These are phyloP conservation scores for Flaveria robusta DNA, from an alignment of 129 eudicot species.

Conservation along the genomic window DNA sequence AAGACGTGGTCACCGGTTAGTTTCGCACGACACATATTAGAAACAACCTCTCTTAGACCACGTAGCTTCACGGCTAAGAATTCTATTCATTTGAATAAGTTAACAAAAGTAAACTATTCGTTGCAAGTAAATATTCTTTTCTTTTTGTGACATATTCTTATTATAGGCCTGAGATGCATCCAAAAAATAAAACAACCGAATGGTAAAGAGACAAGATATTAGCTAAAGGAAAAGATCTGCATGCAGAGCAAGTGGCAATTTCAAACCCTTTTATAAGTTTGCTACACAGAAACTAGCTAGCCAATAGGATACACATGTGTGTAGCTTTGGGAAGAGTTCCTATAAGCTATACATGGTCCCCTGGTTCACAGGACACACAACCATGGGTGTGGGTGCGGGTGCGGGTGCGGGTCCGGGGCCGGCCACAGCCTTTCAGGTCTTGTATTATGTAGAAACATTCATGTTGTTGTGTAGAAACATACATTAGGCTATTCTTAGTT, in stretches of 20 bases:
- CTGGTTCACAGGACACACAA: slow-evolving; percentile 37
- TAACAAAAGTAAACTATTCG: no score
- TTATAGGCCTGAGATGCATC: no score
- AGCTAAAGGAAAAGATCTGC: slow-evolving; percentile 26
- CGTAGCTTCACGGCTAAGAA: no score
- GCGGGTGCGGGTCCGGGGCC: slow-evolving; percentile 26
- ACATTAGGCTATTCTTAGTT: no score
- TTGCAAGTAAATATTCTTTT: no score
- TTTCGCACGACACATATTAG: no score
- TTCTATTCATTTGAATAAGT: no score
- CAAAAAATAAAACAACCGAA: background rate
- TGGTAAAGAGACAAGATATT: slow-evolving; percentile 29
- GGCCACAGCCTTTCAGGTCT: slow-evolving; percentile 44
- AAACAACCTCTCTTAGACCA: no score
- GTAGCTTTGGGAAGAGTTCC: slow-evolving; percentile 38
- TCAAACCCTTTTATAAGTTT: background rate
- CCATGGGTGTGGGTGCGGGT: slow-evolving; percentile 18
- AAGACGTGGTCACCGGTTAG: no score
- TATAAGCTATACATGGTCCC: slow-evolving; percentile 28
- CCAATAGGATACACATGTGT: background rate
- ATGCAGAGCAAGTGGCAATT: slow-evolving; percentile 27
- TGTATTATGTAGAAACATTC: background rate
- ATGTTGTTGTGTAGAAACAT: background rate
- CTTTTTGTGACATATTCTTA: no score
- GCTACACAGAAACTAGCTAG: slow-evolving; percentile 4